Conservation (phyloP, 495 filamentous ascomycete species). For the Annulohypoxylon moriforme region DNA sequence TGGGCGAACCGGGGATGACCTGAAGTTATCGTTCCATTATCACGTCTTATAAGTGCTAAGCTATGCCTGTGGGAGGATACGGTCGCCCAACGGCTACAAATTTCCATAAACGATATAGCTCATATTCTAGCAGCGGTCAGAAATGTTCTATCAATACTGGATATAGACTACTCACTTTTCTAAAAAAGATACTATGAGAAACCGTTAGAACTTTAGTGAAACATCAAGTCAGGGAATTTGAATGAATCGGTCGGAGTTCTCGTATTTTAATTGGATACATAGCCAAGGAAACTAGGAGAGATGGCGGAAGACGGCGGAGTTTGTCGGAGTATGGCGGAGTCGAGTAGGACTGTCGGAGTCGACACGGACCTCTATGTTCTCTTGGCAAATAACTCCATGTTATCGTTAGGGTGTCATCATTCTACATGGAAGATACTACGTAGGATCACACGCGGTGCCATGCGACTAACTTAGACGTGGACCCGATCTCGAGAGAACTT, state of each 20-base stretch:
- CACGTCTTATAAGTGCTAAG: not conserved
- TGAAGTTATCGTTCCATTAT: constrained; percentile 9
- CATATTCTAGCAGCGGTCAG: not conserved
- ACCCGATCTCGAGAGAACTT: constrained; percentile 3
- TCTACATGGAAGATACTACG: not conserved
- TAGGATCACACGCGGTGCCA: constrained; percentile 6
- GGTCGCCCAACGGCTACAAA: not conserved
- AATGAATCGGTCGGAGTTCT: constrained; percentile 17
- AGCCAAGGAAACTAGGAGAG: not conserved
- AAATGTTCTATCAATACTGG: not conserved
- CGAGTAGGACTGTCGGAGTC: constrained; percentile 14
- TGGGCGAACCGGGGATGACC: constrained; percentile 12
- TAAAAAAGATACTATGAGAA: not conserved
- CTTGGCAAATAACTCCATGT: constrained; percentile 23
- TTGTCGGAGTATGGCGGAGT: constrained; percentile 4
- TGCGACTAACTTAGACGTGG: constrained; percentile 21
- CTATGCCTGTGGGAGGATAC: not conserved
- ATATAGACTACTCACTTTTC: not conserved
- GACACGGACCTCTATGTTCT: constrained; percentile 10
- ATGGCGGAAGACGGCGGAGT: constrained; percentile 33
- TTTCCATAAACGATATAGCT: not conserved
- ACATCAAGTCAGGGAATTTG: not conserved
- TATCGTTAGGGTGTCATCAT: not conserved
- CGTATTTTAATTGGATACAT: constrained; percentile 19
- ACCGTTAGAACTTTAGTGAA: not conserved